Evolutionary conservation across 441 rosid species (phyloP), one percentile per base, ranked within the genome.

Genomic region (Sinapis alba): DNA sequence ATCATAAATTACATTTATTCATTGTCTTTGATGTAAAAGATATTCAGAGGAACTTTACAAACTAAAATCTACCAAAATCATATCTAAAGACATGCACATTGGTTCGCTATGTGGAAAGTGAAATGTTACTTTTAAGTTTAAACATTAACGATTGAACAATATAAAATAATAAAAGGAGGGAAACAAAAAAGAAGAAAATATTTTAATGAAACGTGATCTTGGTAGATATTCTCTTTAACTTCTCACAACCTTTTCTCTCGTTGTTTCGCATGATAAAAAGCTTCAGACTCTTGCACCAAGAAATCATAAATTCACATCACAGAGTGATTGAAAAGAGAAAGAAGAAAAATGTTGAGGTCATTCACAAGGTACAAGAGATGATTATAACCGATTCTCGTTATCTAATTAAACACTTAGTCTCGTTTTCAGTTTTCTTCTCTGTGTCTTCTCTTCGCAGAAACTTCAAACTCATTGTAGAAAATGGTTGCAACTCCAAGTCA

Each of bases 201-300:
- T 18, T 54, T 47, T 32, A 10, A 19, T 18, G 15, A 65, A 65
- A 27, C 60, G 73, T 51, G 80, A 71, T 77, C 76, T 77, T 43
- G 57, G 43, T 18, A 71, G 50, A 65, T 59, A 34, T 64, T 47
- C 68, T 16, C 47, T 62, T 23, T 7, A 13, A 64, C 62, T 62
- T 20, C 13, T 12, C 32, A 16, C 54, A 28, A 58, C 62, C 24
- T 65, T 57, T 45, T 71, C 28, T 71, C 38, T 77, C 36, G 43
- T 60, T 77, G 34, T 26, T 65, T 71, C 72, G 23, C 72, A 71
- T 77, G 72, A 59, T 72, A 77, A 11, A 71, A 77, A 59, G 51
- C 64, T 65, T 19, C 19, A 71, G 68, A 6, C 21, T 50, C 72
- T 65, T 59, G 63, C 41, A 56, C 61, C 66, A 53, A 5, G 62